Conservation (phyloP, 495 filamentous ascomycete genomes). For the Rostrohypoxylon terebratum region DNA sequence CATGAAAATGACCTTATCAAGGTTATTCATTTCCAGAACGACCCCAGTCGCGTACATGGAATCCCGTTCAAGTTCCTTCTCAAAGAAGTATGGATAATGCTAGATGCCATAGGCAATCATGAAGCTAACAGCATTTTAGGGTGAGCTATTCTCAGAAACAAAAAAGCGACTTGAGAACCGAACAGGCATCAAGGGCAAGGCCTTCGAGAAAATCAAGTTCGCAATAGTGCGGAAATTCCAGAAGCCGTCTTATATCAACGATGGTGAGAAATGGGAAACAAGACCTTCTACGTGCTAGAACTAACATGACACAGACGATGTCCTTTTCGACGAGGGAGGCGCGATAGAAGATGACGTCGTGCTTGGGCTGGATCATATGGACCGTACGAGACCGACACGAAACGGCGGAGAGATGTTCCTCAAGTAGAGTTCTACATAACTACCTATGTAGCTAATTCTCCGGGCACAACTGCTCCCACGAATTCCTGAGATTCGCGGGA, state of each 20-base stretch:
- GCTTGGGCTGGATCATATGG: conserved; percentile 90
- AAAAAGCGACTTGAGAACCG: conserved; percentile 89
- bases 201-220: conserved; percentile 98
- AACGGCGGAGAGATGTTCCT: conserved; percentile 70
- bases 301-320: conserved; percentile 72
- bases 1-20: conserved; percentile 73
- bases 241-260: conserved; percentile 82
- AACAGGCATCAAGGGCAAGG: conserved; percentile 95
- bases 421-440: conserved; percentile 52
- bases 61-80: conserved; percentile 92
- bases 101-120: not conserved
- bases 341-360: conserved; percentile 73
- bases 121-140: conserved; percentile 60
- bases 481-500: not conserved
- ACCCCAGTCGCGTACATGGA: conserved; percentile 77
- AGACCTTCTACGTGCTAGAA: not conserved
- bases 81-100: conserved; percentile 72
- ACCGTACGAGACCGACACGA: conserved; percentile 68
- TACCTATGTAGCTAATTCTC: not conserved
- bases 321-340: conserved; percentile 76
- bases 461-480: conserved; percentile 4
- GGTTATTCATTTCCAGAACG: conserved; percentile 91
- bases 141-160: conserved; percentile 88
- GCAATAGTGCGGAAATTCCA: conserved; percentile 82
- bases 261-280: conserved; percentile 71